A percentile compares a stretch with the other conserved stretches of the same genome.
These are phyloP conservation scores for Triticum turgidum DNA, from an alignment of 176 grass and related monocot genomes.

Conservation along the genomic window DNA sequence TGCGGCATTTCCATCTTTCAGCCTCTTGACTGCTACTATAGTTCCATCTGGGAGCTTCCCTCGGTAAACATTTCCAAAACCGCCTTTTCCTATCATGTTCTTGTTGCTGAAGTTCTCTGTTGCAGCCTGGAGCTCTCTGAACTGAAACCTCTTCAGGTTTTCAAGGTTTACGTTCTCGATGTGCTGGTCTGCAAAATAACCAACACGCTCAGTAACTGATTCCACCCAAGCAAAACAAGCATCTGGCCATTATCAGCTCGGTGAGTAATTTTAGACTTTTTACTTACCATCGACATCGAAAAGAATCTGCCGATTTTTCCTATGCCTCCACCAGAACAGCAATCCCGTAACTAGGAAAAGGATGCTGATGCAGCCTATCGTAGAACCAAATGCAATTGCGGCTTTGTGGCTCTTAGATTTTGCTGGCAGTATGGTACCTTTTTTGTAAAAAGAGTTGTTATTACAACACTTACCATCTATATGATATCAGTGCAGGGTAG, in stretches of 20 bases:
- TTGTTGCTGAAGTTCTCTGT: slow-evolving; percentile 82
- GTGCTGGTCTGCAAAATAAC: slow-evolving; percentile 51
- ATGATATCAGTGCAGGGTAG: neutral
- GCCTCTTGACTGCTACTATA: slow-evolving; percentile 66
- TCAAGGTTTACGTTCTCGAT: slow-evolving; percentile 56
- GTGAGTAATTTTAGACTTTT: neutral
- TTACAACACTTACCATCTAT: slow-evolving; percentile 15
- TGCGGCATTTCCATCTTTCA: slow-evolving; percentile 78
- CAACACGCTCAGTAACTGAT: slow-evolving; percentile 23
- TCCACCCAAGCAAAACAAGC: neutral
- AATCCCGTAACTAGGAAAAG: slow-evolving; percentile 48
- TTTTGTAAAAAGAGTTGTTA: slow-evolving; percentile 14
- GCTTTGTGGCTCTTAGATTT: slow-evolving; percentile 55
- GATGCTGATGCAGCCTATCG: slow-evolving; percentile 48
- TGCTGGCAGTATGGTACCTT: slow-evolving; percentile 36
- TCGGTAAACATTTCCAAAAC: slow-evolving; percentile 74
- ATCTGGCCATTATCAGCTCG: neutral
- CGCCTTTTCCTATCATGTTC: slow-evolving; percentile 75
- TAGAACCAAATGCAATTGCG: slow-evolving; percentile 60
- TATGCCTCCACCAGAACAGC: slow-evolving; percentile 68
- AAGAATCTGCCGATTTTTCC: slow-evolving; percentile 50
- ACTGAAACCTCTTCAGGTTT: slow-evolving; percentile 71
- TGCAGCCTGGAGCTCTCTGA: slow-evolving; percentile 77
- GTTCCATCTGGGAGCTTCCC: slow-evolving; percentile 67
- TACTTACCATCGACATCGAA: slow-evolving; percentile 63